Evolutionary conservation across 139 green algal species (phyloP).

Genomic region (Chlamydomonas applanata): DNA sequence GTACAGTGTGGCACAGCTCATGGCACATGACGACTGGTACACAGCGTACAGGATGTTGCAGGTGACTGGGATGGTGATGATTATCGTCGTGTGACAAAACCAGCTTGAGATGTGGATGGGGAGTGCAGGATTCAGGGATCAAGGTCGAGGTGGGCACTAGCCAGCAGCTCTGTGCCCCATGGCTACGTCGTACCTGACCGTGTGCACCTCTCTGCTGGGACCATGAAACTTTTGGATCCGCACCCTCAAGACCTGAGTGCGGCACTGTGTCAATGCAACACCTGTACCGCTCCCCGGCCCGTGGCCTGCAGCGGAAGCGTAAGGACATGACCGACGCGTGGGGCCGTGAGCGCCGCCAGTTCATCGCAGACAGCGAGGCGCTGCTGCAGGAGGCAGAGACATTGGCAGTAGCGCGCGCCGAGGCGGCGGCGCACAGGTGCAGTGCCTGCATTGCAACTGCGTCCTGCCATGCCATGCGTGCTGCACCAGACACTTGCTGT

Average conservation of each 20-base stretch:
- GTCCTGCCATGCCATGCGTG: neutral
- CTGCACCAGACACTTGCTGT: no score
- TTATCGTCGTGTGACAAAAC: neutral
- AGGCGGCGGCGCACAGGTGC: constrained; percentile 28
- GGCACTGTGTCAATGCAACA: no score
- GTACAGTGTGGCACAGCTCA: constrained; percentile 1
- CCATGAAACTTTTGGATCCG: no score
- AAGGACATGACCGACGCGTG: constrained; percentile 19
- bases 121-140: no score
- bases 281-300: no score
- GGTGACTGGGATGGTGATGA: neutral
- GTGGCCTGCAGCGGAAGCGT: constrained; percentile 22
- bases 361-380: constrained; percentile 26
- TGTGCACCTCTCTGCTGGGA: neutral
- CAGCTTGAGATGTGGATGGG: no score
- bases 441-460: neutral
- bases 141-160: no score
- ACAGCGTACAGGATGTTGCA: constrained; percentile 5
- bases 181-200: no score
- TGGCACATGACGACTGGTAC: constrained; percentile 33
- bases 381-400: constrained; percentile 27
- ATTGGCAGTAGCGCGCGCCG: constrained; percentile 5
- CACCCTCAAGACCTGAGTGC: no score
- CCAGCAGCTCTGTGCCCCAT: no score
- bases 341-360: constrained; percentile 21